Conservation (phyloP, 768 basidiomycete genomes). For the Tricholoma saponaceum region DNA sequence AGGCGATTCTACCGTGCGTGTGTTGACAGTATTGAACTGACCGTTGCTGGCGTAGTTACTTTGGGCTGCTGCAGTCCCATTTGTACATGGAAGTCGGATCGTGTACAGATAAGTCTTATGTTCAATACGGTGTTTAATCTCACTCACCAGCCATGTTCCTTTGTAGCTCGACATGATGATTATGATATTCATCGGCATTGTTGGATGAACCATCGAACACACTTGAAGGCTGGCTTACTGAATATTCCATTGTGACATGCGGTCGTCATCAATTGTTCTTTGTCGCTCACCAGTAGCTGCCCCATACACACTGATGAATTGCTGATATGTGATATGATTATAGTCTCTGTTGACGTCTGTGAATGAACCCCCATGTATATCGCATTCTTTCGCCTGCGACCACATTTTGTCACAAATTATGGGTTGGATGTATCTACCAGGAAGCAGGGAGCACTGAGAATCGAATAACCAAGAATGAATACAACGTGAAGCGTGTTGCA, state of each 20-base stretch:
- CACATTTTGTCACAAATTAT: not conserved
- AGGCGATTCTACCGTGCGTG: not conserved
- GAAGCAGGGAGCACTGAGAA: too few relatives aligned
- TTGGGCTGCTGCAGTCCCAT: not conserved
- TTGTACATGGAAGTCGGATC: not conserved
- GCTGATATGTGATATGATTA: not conserved
- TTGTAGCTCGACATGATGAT: not conserved
- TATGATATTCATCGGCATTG: not conserved
- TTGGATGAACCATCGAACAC: not conserved
- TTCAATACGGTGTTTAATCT: too few relatives aligned
- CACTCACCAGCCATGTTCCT: not conserved
- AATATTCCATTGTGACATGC: not conserved
- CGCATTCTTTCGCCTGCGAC: not conserved
- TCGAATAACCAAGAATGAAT: too few relatives aligned
- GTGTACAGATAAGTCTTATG: not conserved
- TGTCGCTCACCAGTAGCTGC: not conserved
- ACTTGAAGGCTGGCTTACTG: not conserved
- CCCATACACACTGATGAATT: not conserved
- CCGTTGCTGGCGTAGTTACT: not conserved
- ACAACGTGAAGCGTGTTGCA: too few relatives aligned
- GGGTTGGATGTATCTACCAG: too few relatives aligned
- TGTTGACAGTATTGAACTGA: not conserved
- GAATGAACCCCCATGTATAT: not conserved
- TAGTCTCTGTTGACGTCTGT: not conserved
- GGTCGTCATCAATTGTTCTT: not conserved